phyloP scores from a whole-genome alignment of 345 rosid species.

The Eutrema japonicum region DNA sequence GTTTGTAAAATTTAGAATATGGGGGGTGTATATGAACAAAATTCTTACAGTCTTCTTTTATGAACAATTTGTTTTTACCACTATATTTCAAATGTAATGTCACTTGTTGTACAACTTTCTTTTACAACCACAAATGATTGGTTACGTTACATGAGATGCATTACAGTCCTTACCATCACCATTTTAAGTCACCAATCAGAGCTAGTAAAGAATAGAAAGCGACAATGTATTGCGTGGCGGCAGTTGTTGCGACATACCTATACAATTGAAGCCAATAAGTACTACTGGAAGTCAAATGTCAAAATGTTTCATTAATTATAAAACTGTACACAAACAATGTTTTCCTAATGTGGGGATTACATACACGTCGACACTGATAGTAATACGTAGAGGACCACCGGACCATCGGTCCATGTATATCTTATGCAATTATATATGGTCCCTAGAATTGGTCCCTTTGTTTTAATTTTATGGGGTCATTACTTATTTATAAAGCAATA shows the following conservation, averaged over 20 bases:
- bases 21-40: too few relatives aligned
- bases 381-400: constrained; percentile 21
- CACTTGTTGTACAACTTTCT: too few relatives aligned
- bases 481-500: constrained; percentile 17
- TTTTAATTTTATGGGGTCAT: constrained; percentile 22
- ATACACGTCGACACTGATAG: constrained; percentile 8
- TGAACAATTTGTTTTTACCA: too few relatives aligned
- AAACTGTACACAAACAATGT: not conserved
- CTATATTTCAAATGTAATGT: too few relatives aligned
- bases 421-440: constrained; percentile 14
- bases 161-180: too few relatives aligned
- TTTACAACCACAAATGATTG: too few relatives aligned
- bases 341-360: not conserved
- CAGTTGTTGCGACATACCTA: constrained; percentile 10
- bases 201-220: not conserved
- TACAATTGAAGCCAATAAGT: constrained; percentile 13
- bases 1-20: not conserved
- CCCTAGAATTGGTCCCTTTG: constrained; percentile 15
- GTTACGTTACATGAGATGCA: too few relatives aligned
- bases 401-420: not conserved
- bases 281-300: not conserved
- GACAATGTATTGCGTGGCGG: constrained; percentile 19
- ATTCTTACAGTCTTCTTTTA: too few relatives aligned
- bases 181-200: too few relatives aligned
- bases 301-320: not conserved